Evolutionary conservation across 768 basidiomycete genomes (phyloP).

Genomic region (Leccinum ochraceum): DNA sequence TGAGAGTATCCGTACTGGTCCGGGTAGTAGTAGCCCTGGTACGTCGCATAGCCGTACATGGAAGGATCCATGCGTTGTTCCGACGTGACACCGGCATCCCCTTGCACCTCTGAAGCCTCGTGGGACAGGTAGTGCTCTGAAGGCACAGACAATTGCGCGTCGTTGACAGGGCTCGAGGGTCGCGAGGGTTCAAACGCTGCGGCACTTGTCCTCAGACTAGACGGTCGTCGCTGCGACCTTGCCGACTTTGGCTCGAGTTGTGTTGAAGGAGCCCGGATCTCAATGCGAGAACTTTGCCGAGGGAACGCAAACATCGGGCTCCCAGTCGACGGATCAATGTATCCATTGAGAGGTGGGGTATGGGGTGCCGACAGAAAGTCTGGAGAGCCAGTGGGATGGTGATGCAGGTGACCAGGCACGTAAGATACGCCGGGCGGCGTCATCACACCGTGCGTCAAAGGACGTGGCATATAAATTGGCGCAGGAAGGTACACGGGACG

Average conservation of each 20-base stretch:
- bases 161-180: constrained; percentile 27
- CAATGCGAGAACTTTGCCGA: constrained; percentile 67
- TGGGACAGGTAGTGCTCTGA: constrained; percentile 19
- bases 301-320: constrained; percentile 75
- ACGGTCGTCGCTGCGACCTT: constrained; percentile 34
- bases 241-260: constrained; percentile 26
- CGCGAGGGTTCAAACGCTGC: constrained; percentile 50
- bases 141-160: constrained; percentile 11
- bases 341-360: constrained; percentile 62
- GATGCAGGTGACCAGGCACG: constrained; percentile 62
- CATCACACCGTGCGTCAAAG: constrained; percentile 57
- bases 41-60: constrained; percentile 59
- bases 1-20: constrained; percentile 66
- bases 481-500: constrained; percentile 73
- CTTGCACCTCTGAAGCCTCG: constrained; percentile 11
- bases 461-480: constrained; percentile 69
- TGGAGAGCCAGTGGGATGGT: constrained; percentile 58
- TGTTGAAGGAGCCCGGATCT: constrained; percentile 65
- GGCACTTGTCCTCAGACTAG: constrained; percentile 51
- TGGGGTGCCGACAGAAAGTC: constrained; percentile 62
- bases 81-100: constrained; percentile 18
- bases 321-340: constrained; percentile 65
- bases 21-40: constrained; percentile 70
- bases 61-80: constrained; percentile 34
- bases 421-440: constrained; percentile 51